Percentiles rank a stretch among this genome's conserved stretches.
Conservation (phyloP, 176 grass and related monocot genomes). For the Rhynchospora pubera region DNA sequence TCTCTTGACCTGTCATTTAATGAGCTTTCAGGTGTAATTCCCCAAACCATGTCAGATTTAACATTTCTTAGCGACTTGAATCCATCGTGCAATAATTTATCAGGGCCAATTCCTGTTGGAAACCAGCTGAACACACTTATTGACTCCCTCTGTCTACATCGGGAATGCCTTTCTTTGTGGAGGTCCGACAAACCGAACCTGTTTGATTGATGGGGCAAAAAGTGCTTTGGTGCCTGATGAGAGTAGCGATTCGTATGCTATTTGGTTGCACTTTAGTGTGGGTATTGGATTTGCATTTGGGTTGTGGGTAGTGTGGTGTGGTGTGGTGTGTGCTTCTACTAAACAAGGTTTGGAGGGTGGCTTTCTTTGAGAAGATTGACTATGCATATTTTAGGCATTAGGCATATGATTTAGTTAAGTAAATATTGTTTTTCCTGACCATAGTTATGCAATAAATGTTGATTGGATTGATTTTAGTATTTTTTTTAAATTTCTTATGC, state of each 20-base stretch:
- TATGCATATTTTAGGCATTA: background rate
- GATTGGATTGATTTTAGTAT: too few relatives aligned
- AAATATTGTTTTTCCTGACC: background rate
- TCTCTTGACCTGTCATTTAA: constrained; percentile 29
- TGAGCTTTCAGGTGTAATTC: constrained; percentile 10
- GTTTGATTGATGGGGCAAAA: background rate
- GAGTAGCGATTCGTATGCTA: background rate
- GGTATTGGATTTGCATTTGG: background rate
- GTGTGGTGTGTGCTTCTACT: constrained; percentile 2
- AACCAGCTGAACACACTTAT: constrained; percentile 13
- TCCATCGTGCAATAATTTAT: constrained; percentile 31
- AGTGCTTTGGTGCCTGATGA: too few relatives aligned
- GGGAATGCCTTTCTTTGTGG: constrained; percentile 27
- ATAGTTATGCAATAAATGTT: too few relatives aligned
- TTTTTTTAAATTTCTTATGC: too few relatives aligned
- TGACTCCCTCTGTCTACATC: constrained; percentile 6
- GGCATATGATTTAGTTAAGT: background rate
- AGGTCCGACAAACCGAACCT: background rate
- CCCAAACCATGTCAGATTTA: constrained; percentile 2
- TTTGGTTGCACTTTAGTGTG: constrained; percentile 8
- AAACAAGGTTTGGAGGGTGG: background rate
- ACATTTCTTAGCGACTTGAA: constrained; percentile 20
- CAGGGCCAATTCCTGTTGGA: constrained; percentile 18
- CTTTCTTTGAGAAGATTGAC: constrained; percentile 14
- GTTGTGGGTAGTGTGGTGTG: background rate